Conservation (phyloP, 2,329 filamentous ascomycete species). For the Eurotiales sp. region DNA sequence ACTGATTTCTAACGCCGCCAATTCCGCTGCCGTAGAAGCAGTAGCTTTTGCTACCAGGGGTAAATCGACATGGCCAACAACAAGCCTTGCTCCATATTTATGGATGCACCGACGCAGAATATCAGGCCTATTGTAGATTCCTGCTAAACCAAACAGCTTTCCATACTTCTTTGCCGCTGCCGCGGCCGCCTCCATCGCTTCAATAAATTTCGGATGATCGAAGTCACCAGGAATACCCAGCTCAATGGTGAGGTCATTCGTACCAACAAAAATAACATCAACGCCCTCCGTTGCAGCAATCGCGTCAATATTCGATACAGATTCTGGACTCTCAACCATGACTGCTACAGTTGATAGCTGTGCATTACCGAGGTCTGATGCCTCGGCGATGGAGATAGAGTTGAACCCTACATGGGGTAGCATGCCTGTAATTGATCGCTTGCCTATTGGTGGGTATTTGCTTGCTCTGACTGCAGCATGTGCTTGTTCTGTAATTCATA, state of each 20-base stretch:
- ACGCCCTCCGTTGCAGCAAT: conserved; percentile 3
- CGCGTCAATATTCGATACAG: neutral
- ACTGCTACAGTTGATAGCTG: neutral
- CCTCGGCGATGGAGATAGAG: neutral
- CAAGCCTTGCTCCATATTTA: neutral
- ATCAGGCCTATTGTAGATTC: neutral
- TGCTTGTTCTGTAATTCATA: neutral
- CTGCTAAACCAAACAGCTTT: neutral
- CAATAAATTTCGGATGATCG: neutral
- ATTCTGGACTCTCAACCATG: neutral
- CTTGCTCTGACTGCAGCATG: neutral
- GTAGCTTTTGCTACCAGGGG: too few species aligned
- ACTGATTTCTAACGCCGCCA: too few species aligned
- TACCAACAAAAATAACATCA: neutral
- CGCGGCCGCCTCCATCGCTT: neutral
- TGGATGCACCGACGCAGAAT: neutral
- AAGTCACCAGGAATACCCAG: neutral
- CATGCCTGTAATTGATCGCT: neutral
- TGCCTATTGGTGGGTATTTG: neutral
- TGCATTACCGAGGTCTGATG: neutral
- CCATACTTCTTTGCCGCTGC: neutral
- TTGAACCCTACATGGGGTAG: neutral
- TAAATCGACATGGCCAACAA: neutral
- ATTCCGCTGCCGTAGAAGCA: too few species aligned
- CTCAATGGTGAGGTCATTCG: conserved; percentile 3